Conservation (phyloP, 2,329 filamentous ascomycete genomes). For the Phyllosticta citribraziliensis region DNA sequence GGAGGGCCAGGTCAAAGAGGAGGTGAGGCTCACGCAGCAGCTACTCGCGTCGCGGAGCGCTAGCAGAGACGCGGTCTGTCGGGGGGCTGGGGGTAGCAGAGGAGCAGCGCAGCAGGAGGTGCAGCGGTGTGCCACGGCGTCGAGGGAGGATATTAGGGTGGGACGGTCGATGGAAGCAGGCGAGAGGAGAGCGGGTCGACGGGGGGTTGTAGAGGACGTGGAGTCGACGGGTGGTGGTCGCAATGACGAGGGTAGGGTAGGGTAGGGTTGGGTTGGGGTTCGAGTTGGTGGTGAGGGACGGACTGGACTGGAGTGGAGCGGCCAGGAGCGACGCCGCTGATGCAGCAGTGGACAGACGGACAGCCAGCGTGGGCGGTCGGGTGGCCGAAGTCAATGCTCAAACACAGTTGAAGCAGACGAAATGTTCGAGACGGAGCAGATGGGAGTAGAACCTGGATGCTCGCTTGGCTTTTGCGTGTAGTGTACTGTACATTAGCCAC, state of each 20-base stretch:
- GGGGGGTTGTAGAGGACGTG: neutral
- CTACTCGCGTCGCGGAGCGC: slow-evolving; percentile 4
- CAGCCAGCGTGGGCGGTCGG: neutral
- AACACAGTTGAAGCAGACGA: slow-evolving; percentile 5
- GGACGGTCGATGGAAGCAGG: slow-evolving; percentile 5
- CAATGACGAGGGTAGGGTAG: neutral
- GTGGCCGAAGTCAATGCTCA: neutral
- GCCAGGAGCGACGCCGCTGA: neutral
- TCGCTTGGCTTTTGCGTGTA: neutral
- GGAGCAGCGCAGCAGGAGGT: neutral
- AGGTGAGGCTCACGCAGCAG: slow-evolving; percentile 7
- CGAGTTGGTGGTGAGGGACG: neutral
- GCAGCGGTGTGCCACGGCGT: slow-evolving; percentile 4
- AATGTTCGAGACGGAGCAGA: too few species aligned
- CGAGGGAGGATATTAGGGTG: neutral
- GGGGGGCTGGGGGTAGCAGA: neutral
- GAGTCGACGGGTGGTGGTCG: neutral
- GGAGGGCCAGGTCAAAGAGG: neutral
- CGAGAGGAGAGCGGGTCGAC: neutral
- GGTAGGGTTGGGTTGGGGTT: neutral
- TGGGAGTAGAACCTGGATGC: neutral
- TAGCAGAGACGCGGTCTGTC: slow-evolving; percentile 1
- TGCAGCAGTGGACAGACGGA: neutral
- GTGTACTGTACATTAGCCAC: too few species aligned
- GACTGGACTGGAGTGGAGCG: neutral